These are phyloP conservation scores for Lodderomyces metapsilosis DNA, from an alignment of 1,139 yeast species.

Conservation along the genomic window DNA sequence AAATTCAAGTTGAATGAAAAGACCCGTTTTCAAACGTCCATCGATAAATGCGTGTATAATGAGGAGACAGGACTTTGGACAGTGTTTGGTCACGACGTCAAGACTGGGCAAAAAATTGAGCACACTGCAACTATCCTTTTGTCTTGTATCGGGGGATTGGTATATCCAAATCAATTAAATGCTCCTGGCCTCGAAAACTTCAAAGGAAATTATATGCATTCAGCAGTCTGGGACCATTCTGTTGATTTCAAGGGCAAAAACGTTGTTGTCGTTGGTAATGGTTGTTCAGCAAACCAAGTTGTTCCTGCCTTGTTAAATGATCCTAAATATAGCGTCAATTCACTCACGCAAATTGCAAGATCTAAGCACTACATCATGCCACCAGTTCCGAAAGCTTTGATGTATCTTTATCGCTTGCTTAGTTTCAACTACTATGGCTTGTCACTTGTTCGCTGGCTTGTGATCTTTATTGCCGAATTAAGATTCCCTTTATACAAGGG, in stretches of 20 bases:
- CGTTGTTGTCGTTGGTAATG: constrained; percentile 43
- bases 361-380: constrained; percentile 43
- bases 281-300: constrained; percentile 46
- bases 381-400: constrained; percentile 30
- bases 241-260: constrained; percentile 35
- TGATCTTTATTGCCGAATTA: constrained; percentile 30
- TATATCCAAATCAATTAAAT: constrained; percentile 29
- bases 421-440: constrained; percentile 29
- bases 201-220: constrained; percentile 48
- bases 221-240: constrained; percentile 47
- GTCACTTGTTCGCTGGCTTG: constrained; percentile 26
- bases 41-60: constrained; percentile 29
- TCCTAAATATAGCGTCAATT: constrained; percentile 22
- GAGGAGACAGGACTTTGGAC: constrained; percentile 39
- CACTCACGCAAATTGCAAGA: constrained; percentile 35
- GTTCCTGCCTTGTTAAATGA: constrained; percentile 33
- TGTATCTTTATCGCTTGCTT: constrained; percentile 22
- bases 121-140: constrained; percentile 33
- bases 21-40: constrained; percentile 28
- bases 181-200: constrained; percentile 40
- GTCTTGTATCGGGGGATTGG: constrained; percentile 41
- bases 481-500: constrained; percentile 40
- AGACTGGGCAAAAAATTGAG: constrained; percentile 29
- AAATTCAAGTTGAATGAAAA: constrained; percentile 32
- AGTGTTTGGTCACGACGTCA: constrained; percentile 29